phyloP scores from a whole-genome alignment of 768 basidiomycete genomes.

The Boletellus sp. region DNA sequence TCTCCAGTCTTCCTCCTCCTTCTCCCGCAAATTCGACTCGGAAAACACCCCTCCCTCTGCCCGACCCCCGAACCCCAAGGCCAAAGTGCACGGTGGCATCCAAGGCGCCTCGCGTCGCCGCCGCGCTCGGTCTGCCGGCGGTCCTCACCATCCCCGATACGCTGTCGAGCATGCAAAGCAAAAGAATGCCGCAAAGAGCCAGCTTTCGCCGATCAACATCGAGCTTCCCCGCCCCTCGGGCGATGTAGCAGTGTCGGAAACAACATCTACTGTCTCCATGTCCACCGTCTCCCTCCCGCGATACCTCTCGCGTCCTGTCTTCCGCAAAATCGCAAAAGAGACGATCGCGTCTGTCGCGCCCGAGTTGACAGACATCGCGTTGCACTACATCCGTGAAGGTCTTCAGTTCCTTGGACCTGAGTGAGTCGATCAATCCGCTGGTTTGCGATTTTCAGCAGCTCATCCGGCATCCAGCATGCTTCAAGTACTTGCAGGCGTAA shows the following conservation, averaged over 20 bases:
- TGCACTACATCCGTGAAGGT: conserved; percentile 27
- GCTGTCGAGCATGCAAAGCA: conserved; percentile 39
- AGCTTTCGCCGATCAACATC: conserved; percentile 26
- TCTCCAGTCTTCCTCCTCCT: conserved; percentile 18
- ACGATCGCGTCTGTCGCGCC: conserved; percentile 23
- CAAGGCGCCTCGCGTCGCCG: conserved; percentile 38
- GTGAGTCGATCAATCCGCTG: conserved; percentile 8
- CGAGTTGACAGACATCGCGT: conserved; percentile 22
- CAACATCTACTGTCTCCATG: conserved; percentile 6
- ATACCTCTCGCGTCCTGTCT: conserved; percentile 20
- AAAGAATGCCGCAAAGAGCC: conserved; percentile 17
- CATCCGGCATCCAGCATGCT: conserved; percentile 25
- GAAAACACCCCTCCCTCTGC: conserved; percentile 35
- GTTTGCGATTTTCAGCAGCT: background rate
- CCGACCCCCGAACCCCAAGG: conserved; percentile 3
- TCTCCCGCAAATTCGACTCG: conserved; percentile 21
- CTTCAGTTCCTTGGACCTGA: conserved; percentile 26
- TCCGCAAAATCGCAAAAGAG: conserved; percentile 10
- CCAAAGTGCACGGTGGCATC: conserved; percentile 27
- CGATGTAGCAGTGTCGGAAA: conserved; percentile 4
- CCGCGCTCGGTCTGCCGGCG: conserved; percentile 34
- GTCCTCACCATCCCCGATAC: conserved; percentile 31
- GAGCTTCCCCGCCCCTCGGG: conserved; percentile 22
- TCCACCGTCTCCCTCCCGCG: conserved; percentile 19
- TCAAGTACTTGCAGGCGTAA: conserved; percentile 28